Evolutionary conservation across 306 rosid genomes (phyloP), one percentile per base, ranked within the genome.

Genomic region (Macrotyloma uniflorum): DNA sequence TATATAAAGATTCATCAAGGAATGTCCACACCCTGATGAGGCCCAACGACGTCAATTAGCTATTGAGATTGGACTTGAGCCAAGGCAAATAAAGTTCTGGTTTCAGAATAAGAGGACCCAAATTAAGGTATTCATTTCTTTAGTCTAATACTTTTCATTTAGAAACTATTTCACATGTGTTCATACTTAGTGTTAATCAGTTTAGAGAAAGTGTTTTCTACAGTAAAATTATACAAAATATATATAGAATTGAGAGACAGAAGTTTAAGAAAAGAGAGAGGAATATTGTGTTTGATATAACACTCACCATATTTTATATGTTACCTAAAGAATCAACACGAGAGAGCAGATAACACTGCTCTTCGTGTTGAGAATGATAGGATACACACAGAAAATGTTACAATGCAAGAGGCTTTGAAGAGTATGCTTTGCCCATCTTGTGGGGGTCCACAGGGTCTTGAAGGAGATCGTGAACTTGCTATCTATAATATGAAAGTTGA

Each of bases 41-140:
- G 80, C 67, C 19, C 96, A 89, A 51, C 82, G 94, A 50, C 73
- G 62, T 10, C 83, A 83, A 72, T 66, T 93, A 77, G 85, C 90
- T 22, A 47, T 16, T 19, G 89, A 87, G 49, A 71, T 89, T 12
- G 91, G 91, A 15, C 91, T 93, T 23, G 89, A 90, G 36, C 49
- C 93, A 5, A 88, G 76, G 16, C 92, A 91, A 78, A 75, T 93
- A 38, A 91, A 90, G 79, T 93, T 89, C 64, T 93, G 97, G 97
- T 93, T 93, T 70, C 97, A 91, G 65, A 91, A 93, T 53, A 93
- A 91, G 83, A 87, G 98, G 66, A 91, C 96, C 16, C 94, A 92
- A 30, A 42, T 85, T 8, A 92, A 94, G 96, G 98, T 90, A 5
- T 43, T 24, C 4, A 3, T 19, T 47, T 59, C 12, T 24, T 19